Base-by-base conservation (phyloP, 805 yeast species). In the Candida railenensis region DNA sequence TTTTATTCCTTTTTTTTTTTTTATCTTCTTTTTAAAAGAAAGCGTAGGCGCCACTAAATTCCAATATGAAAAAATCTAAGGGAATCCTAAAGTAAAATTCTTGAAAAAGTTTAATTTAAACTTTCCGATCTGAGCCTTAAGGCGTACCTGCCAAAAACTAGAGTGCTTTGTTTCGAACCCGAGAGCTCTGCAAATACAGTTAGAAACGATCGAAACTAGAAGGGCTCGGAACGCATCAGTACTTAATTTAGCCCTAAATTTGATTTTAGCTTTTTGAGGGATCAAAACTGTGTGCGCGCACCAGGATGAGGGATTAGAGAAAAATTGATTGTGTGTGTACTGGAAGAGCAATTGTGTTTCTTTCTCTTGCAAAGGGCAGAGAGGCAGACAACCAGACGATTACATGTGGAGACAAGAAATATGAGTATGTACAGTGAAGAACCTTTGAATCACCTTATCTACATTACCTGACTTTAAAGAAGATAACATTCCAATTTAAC, bases 391-490 rank as follows among this genome's bases (percentile, higher is more conserved):
- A n/a, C n/a, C n/a, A n/a, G n/a, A n/a, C n/a, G n/a, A n/a, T n/a
- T n/a, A n/a, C n/a, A n/a, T n/a, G n/a, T n/a, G n/a, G n/a, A n/a
- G n/a, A n/a, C n/a, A n/a, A n/a, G n/a, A n/a, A 25, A 25, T 25
- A 25, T 25, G 30, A 22, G 45, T 42, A 42, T 42, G 40, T 36
- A 34, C 45, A 15, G 33, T 42, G 45, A 42, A n/a, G 45, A 42
- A 22, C 39, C 33, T 19, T 30, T 15, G 28, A 33, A 33, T 34
- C 38, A 42, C 45, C 45, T 42, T 42, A 42, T 42, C 45, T 42
- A 42, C 45, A 42, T 42, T 42, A 18, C 34, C 45, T 42, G 45
- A 42, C n/a, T n/a, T 32, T 33, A 19, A 41, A 34, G 45, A 42
- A 42, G 45, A 42, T 18, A 34, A 19, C 37, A 42, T 42, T 42